A percentile compares a stretch with the other conserved stretches of the same genome.
These are phyloP conservation scores for Pisolithus marmoratus DNA, from an alignment of 768 basidiomycete genomes.

Conservation along the genomic window DNA sequence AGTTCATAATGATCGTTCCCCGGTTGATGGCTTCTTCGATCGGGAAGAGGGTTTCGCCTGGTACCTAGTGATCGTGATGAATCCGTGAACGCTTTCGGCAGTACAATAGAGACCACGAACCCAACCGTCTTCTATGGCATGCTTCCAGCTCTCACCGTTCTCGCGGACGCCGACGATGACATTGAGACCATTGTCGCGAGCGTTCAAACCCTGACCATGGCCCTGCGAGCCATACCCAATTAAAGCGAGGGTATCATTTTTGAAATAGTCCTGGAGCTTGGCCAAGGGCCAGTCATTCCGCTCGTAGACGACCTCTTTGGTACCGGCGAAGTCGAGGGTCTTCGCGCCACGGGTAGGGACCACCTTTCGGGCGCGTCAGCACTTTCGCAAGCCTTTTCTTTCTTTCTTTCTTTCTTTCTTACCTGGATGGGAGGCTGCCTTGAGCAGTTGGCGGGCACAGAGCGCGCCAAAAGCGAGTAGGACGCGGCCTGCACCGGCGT, in stretches of 20 bases:
- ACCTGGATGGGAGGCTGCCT: constrained; percentile 34
- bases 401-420: not conserved
- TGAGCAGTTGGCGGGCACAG: constrained; percentile 22
- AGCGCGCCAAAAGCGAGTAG: constrained; percentile 62
- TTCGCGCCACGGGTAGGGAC: constrained; percentile 74
- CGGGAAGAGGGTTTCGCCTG: constrained; percentile 95
- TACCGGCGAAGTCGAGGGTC: constrained; percentile 95
- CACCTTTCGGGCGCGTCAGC: constrained; percentile 25
- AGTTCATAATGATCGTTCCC: constrained; percentile 99
- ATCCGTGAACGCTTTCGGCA: not conserved
- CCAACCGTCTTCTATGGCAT: constrained; percentile 96
- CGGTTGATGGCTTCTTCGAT: constrained; percentile 95
- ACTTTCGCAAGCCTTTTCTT: not conserved
- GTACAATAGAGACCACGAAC: constrained; percentile 34
- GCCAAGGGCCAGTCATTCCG: constrained; percentile 96
- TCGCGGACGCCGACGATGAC: constrained; percentile 98
- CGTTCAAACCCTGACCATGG: constrained; percentile 97
- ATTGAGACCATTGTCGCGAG: constrained; percentile 97
- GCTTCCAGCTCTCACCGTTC: constrained; percentile 93
- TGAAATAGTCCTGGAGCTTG: constrained; percentile 99
- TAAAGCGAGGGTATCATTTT: constrained; percentile 97
- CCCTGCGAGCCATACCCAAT: constrained; percentile 99
- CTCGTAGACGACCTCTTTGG: constrained; percentile 91
- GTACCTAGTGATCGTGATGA: constrained; percentile 47
- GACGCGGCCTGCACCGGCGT: constrained; percentile 49